Base-by-base conservation (phyloP, 805 yeast genomes). In the Saccharomycopsis babjevae region DNA sequence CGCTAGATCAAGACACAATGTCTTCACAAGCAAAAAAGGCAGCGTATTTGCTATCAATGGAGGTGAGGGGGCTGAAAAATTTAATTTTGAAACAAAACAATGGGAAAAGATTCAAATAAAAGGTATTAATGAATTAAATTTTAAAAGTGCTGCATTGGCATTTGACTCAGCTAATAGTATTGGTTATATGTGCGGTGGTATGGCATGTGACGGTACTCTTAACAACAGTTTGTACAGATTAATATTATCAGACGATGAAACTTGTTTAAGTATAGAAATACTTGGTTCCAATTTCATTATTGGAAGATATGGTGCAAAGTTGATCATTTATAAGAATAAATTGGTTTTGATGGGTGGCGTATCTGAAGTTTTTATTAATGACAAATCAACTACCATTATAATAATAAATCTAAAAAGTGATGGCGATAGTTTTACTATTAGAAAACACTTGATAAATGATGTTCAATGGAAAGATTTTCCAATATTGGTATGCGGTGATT, bases 311-410 rank as follows among this genome's bases (percentile, higher is more conserved):
- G 88, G 89, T 1, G 73, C 82, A 25, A 71, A 76, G 59, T 67
- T 71, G 1, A 65, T 68, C 3, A 65, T 16, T 16, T 36, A 38
- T 25, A 13, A 57, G 13, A 38, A 38, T 28, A 69, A 71, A 20
- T 52, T 85, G 1, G 22, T 82, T 1, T 52, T 87, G 0, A 73
- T 78, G 3, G 90, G 91, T 32, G 91, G 89, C 28, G 83, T 82
- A 0, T 77, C 82, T 16, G 73, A 78, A 0, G 56, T 64, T 3
- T 63, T 67, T 50, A 66, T 74, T 30, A 74, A 72, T 63, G 75
- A 68, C 59, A 72, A 70, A 43, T 40, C 62, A 0, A 75, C 73
- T 20, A 70, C 77, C 16, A 67, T 82, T 6, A 65, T 84, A 1
- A 67, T 71, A 5, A 66, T 75, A n/a, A 71, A 74, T 61, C 13